Evolutionary conservation across 2,329 filamentous ascomycete genomes (phyloP).

Genomic region (Erysiphe pulchra): DNA sequence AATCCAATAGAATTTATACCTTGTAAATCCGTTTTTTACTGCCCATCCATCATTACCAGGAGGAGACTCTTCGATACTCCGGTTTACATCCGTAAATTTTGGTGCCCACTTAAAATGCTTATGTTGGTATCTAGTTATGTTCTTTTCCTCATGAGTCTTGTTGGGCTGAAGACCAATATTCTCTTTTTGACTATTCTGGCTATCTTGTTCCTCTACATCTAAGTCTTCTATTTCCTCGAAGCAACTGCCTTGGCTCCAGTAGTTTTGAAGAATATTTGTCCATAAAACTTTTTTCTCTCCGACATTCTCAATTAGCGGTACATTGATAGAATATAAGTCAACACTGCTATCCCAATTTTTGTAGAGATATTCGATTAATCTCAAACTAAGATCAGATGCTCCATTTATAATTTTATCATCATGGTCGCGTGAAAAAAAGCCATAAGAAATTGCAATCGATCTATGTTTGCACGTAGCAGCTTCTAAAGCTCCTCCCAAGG

Average conservation of each 20-base stretch:
- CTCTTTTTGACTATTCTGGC: too few relatives aligned
- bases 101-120: slow-evolving; percentile 93
- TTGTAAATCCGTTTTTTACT: slow-evolving; percentile 67
- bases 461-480: slow-evolving; percentile 43
- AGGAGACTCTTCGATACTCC: slow-evolving; percentile 53
- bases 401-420: slow-evolving; percentile 57
- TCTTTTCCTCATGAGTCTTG: background rate
- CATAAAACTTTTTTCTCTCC: too few relatives aligned
- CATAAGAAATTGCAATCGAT: slow-evolving; percentile 67
- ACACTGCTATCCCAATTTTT: too few relatives aligned
- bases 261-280: too few relatives aligned
- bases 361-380: too few relatives aligned
- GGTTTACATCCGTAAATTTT: slow-evolving; percentile 62
- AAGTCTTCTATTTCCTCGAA: too few relatives aligned
- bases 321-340: too few relatives aligned
- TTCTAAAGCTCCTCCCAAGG: slow-evolving; percentile 52
- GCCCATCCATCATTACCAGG: slow-evolving; percentile 86
- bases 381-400: slow-evolving; percentile 32
- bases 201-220: too few relatives aligned
- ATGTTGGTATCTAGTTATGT: slow-evolving; percentile 30
- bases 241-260: too few relatives aligned
- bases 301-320: too few relatives aligned
- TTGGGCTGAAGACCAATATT: too few relatives aligned
- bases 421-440: slow-evolving; percentile 63
- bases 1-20: slow-evolving; percentile 21